phyloP scores from a whole-genome alignment of 305 asterid species.

The Withania somnifera region DNA sequence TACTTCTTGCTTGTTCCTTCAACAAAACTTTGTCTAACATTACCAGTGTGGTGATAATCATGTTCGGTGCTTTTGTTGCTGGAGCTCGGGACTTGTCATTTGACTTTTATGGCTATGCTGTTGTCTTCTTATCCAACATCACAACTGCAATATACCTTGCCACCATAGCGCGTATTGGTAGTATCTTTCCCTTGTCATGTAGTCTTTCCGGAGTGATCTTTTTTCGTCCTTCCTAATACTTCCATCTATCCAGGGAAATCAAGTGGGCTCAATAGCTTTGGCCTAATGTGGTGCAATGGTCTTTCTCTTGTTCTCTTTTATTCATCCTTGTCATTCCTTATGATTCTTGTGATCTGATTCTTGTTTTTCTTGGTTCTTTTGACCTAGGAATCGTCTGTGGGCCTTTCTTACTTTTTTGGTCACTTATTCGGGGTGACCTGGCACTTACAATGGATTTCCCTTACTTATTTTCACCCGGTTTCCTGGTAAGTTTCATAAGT shows the following conservation, averaged over 20 bases:
- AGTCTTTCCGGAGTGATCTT: constrained; percentile 15
- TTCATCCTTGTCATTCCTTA: not conserved
- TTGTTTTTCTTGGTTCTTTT: not conserved
- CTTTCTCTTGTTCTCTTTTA: constrained; percentile 3
- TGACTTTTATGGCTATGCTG: constrained; percentile 56
- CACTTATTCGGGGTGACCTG: constrained; percentile 58
- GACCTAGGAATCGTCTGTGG: constrained; percentile 59
- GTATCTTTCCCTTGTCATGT: constrained; percentile 8
- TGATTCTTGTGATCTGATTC: not conserved
- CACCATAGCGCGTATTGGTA: constrained; percentile 78
- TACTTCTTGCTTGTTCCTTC: constrained; percentile 2
- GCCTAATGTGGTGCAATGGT: constrained; percentile 98
- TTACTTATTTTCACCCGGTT: constrained; percentile 61
- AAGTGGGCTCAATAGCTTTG: constrained; percentile 88
- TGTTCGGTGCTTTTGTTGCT: constrained; percentile 77
- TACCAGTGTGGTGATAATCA: constrained; percentile 60
- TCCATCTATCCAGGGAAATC: constrained; percentile 50
- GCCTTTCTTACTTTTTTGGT: constrained; percentile 65
- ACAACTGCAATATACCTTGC: constrained; percentile 80
- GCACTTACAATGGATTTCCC: constrained; percentile 51
- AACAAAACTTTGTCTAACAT: constrained; percentile 21
- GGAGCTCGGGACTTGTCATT: constrained; percentile 82
- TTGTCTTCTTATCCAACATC: constrained; percentile 66
- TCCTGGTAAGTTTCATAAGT: constrained; percentile 46
- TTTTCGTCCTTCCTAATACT: constrained; percentile 14